A percentile compares a stretch with the other conserved stretches of the same genome.
Evolutionary conservation across 306 rosid genomes (phyloP).

Genomic region (cucumber (Cucumis sativus)): Cucumber_9930_V3 NC_026658.2:10869001-10869500

Average conservation of each 20-base stretch:
- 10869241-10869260: neutral
- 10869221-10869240: neutral
- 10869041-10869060: too few relatives aligned
- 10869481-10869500: neutral
- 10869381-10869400: neutral
- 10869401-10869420: neutral
- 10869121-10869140: neutral
- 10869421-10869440: neutral
- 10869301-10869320: neutral
- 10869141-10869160: neutral
- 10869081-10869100: too few relatives aligned
- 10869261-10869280: conserved; percentile 3
- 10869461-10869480: neutral
- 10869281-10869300: neutral
- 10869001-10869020: too few relatives aligned
- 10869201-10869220: neutral
- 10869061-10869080: too few relatives aligned
- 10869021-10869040: too few relatives aligned
- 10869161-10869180: neutral
- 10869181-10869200: neutral
- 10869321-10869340: neutral
- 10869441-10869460: too few relatives aligned
- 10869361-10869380: too few relatives aligned
- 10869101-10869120: neutral
- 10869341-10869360: too few relatives aligned